Percentiles rank a stretch among this genome's conserved stretches.
These are phyloP conservation scores for Hypholoma fasciculare DNA, from an alignment of 768 basidiomycete species.

Conservation along the genomic window DNA sequence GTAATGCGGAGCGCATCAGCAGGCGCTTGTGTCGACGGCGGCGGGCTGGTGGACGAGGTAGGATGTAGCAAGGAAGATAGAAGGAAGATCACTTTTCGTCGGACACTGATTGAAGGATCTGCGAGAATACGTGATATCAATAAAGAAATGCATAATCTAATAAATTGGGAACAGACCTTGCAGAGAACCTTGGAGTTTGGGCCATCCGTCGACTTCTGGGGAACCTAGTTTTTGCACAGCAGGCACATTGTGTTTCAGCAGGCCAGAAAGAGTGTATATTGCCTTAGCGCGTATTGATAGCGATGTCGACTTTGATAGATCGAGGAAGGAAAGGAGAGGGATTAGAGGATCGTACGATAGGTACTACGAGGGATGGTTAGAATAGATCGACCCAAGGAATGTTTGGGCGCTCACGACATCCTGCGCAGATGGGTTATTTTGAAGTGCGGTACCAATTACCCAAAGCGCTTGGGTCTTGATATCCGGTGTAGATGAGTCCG, in stretches of 20 bases:
- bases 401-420: slow-evolving; percentile 51
- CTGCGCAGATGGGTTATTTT: slow-evolving; percentile 89
- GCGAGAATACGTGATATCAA: neutral
- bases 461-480: slow-evolving; percentile 74
- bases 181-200: slow-evolving; percentile 53
- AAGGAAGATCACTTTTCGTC: slow-evolving; percentile 79
- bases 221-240: slow-evolving; percentile 58
- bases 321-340: slow-evolving; percentile 59
- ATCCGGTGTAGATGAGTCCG: slow-evolving; percentile 51
- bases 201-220: slow-evolving; percentile 60
- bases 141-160: neutral
- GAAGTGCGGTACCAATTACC: slow-evolving; percentile 87
- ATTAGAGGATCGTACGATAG: slow-evolving; percentile 66
- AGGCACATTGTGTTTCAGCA: slow-evolving; percentile 73
- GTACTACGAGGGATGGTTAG: slow-evolving; percentile 42
- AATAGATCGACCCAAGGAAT: neutral
- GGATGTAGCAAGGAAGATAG: slow-evolving; percentile 61
- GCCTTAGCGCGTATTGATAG: slow-evolving; percentile 71
- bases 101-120: slow-evolving; percentile 80
- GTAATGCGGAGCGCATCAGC: slow-evolving; percentile 10
- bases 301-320: slow-evolving; percentile 47
- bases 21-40: slow-evolving; percentile 15
- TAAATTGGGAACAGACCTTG: slow-evolving; percentile 44
- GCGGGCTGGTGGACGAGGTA: neutral
- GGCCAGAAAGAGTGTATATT: slow-evolving; percentile 76